Base-by-base conservation (phyloP, 2,329 filamentous ascomycete genomes). In the Colletotrichum liaoningense region DNA sequence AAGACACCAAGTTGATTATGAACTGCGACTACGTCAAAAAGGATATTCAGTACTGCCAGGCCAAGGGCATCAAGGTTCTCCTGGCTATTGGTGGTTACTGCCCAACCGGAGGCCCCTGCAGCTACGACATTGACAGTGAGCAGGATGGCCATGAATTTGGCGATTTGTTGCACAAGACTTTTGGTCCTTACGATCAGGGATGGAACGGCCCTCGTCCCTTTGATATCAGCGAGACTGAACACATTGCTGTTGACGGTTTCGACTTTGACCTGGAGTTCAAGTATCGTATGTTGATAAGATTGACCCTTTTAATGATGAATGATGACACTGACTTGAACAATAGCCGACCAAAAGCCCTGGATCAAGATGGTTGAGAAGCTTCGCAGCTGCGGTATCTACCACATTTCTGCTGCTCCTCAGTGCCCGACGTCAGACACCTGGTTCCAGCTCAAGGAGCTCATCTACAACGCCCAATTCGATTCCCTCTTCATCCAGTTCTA, bases 401-500 rank as follows among this genome's bases (percentile, higher is more conserved):
- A 83, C 76, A 81, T 88, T 60, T 84, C 85, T 6, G 85, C 80
- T 69, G 84, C 85, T 33, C 86, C 86, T 26, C 84, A 88, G 75
- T 88, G 86, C 77, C 81, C 82, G 26, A 79, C 79, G 35, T 62
- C 69, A 9, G 30, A 75, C 5, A 9, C 58, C 1, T 80, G 75
- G 59, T 81, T 81, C 64, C 76, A 80, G 66, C 80, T 85, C 78
- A 78, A 80, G 66, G 78, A 80, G 6, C 77, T 86, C 74, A 83
- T 87, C 52, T 79, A 82, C 12, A 77, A 83, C 66, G 80, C 82
- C 55, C 77, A 82, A 57, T 84, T 88, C 74, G 83, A 85, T 30
- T 80, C 83, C 16, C 78, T 86, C 54, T 87, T 85, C 77, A 78
- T 88, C 63, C 86, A 87, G 79, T 88, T 87, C 78, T 88, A 86